A percentile compares a stretch with the other conserved stretches of the same genome.
phyloP scores from a whole-genome alignment of 345 rosid species.

The Salix brachista region DNA sequence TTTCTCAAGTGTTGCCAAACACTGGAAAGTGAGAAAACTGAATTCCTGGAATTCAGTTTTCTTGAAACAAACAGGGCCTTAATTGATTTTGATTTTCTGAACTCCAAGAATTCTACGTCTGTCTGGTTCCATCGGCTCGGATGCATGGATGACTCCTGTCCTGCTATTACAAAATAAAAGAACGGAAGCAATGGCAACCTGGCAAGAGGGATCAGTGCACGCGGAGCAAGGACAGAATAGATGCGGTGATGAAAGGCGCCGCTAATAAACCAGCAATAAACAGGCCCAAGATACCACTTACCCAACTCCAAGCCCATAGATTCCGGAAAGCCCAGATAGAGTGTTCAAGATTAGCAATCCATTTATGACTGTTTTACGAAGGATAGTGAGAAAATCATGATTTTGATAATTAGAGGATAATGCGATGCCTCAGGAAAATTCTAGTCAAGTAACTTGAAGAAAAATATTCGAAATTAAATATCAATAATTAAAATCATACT shows the following conservation, averaged over 20 bases:
- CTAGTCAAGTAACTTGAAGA: neutral
- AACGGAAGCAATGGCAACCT: neutral
- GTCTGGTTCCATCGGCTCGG: too few species aligned
- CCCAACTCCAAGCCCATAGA: neutral
- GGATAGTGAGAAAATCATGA: neutral
- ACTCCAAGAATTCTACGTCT: too few species aligned
- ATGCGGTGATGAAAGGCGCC: neutral
- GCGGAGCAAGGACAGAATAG: neutral
- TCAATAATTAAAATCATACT: too few species aligned
- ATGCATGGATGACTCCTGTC: too few species aligned
- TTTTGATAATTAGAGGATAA: neutral
- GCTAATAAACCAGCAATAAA: neutral
- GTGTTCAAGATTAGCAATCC: neutral
- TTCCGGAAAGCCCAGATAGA: neutral
- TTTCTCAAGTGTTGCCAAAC: too few species aligned
- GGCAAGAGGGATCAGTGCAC: neutral
- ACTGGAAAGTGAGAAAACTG: too few species aligned
- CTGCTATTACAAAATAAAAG: too few species aligned
- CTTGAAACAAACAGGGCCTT: too few species aligned
- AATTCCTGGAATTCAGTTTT: too few species aligned
- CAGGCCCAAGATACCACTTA: neutral
- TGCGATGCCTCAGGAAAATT: neutral
- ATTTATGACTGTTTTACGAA: neutral
- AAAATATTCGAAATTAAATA: neutral
- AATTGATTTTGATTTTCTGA: too few species aligned